A percentile compares a stretch with the other conserved stretches of the same genome.
Evolutionary conservation across 2,329 filamentous ascomycete genomes (phyloP).

Genomic region (Magnaporthiopsis rhizophila): DNA sequence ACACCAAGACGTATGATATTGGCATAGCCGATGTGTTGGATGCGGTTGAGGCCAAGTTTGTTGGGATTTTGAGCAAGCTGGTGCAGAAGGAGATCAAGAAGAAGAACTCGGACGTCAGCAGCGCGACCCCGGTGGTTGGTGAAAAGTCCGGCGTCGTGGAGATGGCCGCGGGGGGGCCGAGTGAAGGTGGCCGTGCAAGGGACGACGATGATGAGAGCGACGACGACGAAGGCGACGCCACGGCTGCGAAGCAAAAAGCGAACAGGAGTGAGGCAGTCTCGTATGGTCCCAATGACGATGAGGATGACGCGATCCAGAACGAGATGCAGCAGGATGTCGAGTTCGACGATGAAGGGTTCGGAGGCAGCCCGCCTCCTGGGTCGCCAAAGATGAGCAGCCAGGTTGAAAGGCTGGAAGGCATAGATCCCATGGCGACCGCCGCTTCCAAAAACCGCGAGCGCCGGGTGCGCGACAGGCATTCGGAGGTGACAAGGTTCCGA

Average conservation of each 20-base stretch:
- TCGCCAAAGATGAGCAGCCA: slow-evolving; percentile 29
- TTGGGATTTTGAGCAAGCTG: slow-evolving; percentile 62
- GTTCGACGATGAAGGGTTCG: slow-evolving; percentile 45
- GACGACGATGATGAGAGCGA: slow-evolving; percentile 60
- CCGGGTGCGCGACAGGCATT: slow-evolving; percentile 54
- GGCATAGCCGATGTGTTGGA: slow-evolving; percentile 65
- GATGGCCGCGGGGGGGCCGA: slow-evolving; percentile 33
- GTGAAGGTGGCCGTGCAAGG: slow-evolving; percentile 27
- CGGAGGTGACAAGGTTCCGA: slow-evolving; percentile 66
- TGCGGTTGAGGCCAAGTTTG: slow-evolving; percentile 73
- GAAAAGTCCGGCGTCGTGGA: slow-evolving; percentile 45
- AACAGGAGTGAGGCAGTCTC: slow-evolving; percentile 78
- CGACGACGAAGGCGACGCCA: slow-evolving; percentile 73
- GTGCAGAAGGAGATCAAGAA: slow-evolving; percentile 78
- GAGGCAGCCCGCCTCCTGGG: slow-evolving; percentile 36
- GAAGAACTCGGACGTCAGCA: slow-evolving; percentile 51
- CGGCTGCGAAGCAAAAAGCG: slow-evolving; percentile 61
- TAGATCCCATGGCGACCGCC: slow-evolving; percentile 20
- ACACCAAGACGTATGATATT: slow-evolving; percentile 79
- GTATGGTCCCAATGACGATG: slow-evolving; percentile 89
- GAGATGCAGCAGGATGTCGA: slow-evolving; percentile 55
- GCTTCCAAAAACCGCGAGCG: slow-evolving; percentile 46
- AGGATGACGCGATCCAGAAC: slow-evolving; percentile 68
- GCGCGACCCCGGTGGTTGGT: slow-evolving; percentile 69
- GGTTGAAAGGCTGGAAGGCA: slow-evolving; percentile 29